Evolutionary conservation across 2,329 filamentous ascomycete genomes (phyloP).

Genomic region (Plenodomus tracheiphilus): DNA sequence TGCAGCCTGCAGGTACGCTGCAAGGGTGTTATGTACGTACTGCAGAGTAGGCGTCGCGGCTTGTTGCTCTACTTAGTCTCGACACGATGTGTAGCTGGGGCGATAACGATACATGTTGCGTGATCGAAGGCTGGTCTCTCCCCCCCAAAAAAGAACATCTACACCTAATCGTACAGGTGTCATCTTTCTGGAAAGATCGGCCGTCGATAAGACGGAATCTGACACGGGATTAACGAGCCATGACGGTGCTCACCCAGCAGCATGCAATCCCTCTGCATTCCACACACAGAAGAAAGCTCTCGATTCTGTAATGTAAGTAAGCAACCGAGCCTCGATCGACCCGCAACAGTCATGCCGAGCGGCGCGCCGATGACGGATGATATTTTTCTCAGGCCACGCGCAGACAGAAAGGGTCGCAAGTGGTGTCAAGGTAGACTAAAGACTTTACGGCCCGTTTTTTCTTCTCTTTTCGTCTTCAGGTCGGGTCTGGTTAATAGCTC

Average conservation of each 20-base stretch:
- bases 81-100: too few relatives aligned
- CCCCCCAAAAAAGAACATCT: too few relatives aligned
- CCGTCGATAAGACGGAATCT: background rate
- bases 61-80: too few relatives aligned
- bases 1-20: background rate
- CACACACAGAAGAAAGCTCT: background rate
- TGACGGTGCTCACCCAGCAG: background rate
- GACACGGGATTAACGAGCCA: background rate
- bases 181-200: too few relatives aligned
- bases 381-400: background rate
- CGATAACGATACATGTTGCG: too few relatives aligned
- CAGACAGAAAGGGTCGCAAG: too few relatives aligned
- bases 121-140: too few relatives aligned
- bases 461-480: background rate
- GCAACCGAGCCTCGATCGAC: conserved; percentile 28
- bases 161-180: too few relatives aligned
- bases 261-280: too few relatives aligned
- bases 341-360: conserved; percentile 2
- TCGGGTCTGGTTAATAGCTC: too few relatives aligned
- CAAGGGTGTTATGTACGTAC: background rate
- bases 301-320: conserved; percentile 13
- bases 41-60: too few relatives aligned
- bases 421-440: too few relatives aligned
- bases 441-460: background rate
- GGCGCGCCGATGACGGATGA: conserved; percentile 4